These are phyloP conservation scores for Yarrowia galli DNA, from an alignment of 1,139 yeast species.

Conservation along the genomic window DNA sequence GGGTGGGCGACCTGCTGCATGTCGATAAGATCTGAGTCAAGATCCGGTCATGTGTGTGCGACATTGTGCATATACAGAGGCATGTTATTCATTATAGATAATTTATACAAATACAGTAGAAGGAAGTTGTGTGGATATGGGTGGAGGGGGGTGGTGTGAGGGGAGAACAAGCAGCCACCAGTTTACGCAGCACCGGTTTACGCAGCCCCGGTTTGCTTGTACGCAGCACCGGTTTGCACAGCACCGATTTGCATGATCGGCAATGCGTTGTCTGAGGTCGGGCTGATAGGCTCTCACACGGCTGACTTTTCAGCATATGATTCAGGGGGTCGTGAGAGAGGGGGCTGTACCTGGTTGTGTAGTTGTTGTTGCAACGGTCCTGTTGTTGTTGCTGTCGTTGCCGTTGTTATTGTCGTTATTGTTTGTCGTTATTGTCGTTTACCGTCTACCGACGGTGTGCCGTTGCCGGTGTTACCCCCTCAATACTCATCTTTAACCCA, in stretches of 20 bases:
- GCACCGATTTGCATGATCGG: background rate
- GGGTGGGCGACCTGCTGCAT: conserved; percentile 10
- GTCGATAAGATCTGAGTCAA: conserved; percentile 23
- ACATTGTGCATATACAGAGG: background rate
- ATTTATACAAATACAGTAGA: background rate
- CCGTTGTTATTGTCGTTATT: background rate
- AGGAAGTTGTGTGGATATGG: background rate
- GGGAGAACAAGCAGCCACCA: too few species aligned
- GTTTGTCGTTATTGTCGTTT: too few species aligned
- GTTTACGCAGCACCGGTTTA: too few species aligned
- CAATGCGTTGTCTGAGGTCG: background rate
- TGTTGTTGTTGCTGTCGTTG: background rate
- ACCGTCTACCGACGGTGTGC: too few species aligned
- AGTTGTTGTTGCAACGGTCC: background rate
- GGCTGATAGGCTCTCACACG: background rate
- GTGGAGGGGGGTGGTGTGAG: background rate
- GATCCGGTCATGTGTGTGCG: background rate
- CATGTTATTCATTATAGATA: background rate
- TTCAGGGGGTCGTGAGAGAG: background rate
- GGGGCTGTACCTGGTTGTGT: too few species aligned
- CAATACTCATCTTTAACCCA: background rate
- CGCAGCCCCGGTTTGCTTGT: background rate
- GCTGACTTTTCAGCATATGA: background rate
- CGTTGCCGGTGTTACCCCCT: too few species aligned
- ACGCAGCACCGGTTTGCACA: too few species aligned